Evolutionary conservation across 2,329 filamentous ascomycete species (phyloP), one percentile per base, ranked within the genome.

Genomic region (Colletotrichum orbiculare): DNA sequence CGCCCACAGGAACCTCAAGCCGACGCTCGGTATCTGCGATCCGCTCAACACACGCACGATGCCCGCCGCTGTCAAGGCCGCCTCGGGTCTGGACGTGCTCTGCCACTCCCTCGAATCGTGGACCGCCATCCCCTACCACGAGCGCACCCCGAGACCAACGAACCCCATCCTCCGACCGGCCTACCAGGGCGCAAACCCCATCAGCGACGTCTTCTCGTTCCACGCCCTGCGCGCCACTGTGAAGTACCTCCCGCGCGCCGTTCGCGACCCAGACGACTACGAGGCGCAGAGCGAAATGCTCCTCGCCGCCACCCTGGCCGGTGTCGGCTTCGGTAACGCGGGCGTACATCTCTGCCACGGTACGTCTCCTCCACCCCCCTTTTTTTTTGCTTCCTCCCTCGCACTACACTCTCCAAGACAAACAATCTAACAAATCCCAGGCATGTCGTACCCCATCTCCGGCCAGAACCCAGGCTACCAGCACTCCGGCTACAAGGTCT

Each of bases 381-480:
- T 39, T 54, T 54, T 45, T 39, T 38, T 12, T 43, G 25, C 35
- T 10, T 25, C 60, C 33, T 25, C 25, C 25, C 25, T 25, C 25
- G 4, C 25, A 25, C 25, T 25, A 25, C 25, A 25, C 25, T 25
- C 25, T 25, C 25, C 25, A 38, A 59, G 33, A 43, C 38, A 12
- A 6, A 34, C 8, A 9, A 3, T 10, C 64, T 66, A 41, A 25
- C 17, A 7, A 15, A 6, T 13, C 12, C n/a, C 63, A 89, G 87
- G 95, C 75, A 98, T 99, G 95, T 96, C 92, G 33, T 99, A 99
- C 74, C 96, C 96, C 15, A 97, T 99, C 73, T 97, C 93, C 0
- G 93, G 94, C 37, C 94, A 97, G 76, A 99, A 99, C 76, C 93
- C 92, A 0, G 64, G 64, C 48, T 66, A 66, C 39, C 59, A 58